These are phyloP conservation scores for Pelargonium fulgidum DNA, from an alignment of 441 rosid genomes.

Conservation along the genomic window DNA sequence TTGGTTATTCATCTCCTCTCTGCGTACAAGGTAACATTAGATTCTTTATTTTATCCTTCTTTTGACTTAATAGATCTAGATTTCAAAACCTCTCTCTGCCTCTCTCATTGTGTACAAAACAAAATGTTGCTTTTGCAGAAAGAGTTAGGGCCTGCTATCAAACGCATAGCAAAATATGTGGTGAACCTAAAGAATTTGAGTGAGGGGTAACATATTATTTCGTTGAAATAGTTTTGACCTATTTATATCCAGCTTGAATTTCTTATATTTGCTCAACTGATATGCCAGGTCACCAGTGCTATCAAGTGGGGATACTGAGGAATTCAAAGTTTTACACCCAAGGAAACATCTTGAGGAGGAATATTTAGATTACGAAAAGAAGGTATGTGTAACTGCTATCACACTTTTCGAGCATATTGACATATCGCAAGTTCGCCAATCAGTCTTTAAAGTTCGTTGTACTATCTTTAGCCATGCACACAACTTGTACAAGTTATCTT, in stretches of 20 bases:
- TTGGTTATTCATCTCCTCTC: conserved; percentile 64
- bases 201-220: conserved; percentile 48
- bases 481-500: too few relatives aligned
- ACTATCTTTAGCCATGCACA: too few relatives aligned
- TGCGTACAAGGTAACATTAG: conserved; percentile 53
- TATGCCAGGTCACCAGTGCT: conserved; percentile 46
- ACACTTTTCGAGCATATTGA: too few relatives aligned
- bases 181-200: conserved; percentile 72
- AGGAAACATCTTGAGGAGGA: conserved; percentile 88
- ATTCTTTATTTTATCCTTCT: conserved; percentile 13
- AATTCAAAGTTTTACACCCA: conserved; percentile 47
- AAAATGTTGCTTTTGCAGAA: conserved; percentile 43
- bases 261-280: conserved; percentile 16
- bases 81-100: conserved; percentile 6
- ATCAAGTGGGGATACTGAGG: conserved; percentile 42
- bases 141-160: conserved; percentile 67
- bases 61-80: conserved; percentile 7
- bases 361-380: conserved; percentile 80
- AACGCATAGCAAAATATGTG: conserved; percentile 66
- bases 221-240: conserved; percentile 12
- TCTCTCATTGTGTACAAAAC: conserved; percentile 7
- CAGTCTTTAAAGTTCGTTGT: neutral
- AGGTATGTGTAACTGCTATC: conserved; percentile 34
- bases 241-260: conserved; percentile 14
- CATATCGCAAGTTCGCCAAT: too few relatives aligned